Evolutionary conservation across 768 basidiomycete species (phyloP), one percentile per base, ranked within the genome.

Genomic region (Collybiopsis confluens): DNA sequence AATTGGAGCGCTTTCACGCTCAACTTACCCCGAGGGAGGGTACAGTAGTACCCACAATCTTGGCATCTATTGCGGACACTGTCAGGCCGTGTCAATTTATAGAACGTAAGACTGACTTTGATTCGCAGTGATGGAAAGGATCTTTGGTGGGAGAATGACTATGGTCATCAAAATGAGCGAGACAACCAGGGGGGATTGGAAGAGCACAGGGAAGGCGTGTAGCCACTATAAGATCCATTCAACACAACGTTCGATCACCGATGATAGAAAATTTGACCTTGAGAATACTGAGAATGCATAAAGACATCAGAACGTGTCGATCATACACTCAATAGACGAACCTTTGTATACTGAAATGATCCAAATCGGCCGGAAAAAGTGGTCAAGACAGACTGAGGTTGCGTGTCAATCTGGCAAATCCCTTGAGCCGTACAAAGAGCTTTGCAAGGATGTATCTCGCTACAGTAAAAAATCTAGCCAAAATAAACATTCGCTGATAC

Each of bases 261-360:
- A 15, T 26, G 30, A 10, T 37, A 15, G 20, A 24, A 18, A 0
- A 28, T 56, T 65, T 18, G 50, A 80, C 79, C 77, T 70, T 83
- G 82, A 2, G 76, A 70, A 60, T 82, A 83, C 81, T 83, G 41
- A 11, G n/a, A 42, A 26, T 18, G 27, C 15, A 36, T 43, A 18
- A 6, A 6, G n/a, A n/a, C n/a, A n/a, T n/a, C n/a, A n/a, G n/a
- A n/a, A n/a, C n/a, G n/a, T n/a, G n/a, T n/a, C n/a, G n/a, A n/a
- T n/a, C n/a, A n/a, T n/a, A n/a, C 27, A 7, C 26, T 33, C 18
- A 26, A 52, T 18, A 8, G 8, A 55, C 61, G 24, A 47, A 80
- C 84, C 72, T 85, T 85, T 0, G 85, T 86, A 47, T 81, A 86
- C 59, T 80, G 76, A 59, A 84, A 86, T 1, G 76, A 82, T 55